Evolutionary conservation across 805 yeast species (phyloP), one percentile per base, ranked within the genome.

Genomic region (Wickerhamiella hasegawae): DNA sequence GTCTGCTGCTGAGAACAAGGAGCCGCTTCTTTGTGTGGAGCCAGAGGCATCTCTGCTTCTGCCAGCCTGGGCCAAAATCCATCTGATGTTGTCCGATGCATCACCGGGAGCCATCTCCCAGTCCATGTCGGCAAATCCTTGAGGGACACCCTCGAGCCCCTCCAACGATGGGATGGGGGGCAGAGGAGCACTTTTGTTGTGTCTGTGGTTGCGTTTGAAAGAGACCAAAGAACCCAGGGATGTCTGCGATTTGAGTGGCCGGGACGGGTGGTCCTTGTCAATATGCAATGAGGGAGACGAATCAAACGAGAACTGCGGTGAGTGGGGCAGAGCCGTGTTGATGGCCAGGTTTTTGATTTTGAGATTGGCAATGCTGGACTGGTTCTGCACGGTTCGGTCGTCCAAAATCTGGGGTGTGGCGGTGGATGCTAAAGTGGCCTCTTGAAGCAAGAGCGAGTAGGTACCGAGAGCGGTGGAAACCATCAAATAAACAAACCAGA

Each of bases 1-100:
- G 34, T 48, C 51, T 1, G 52, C 37, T 2, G 49, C 51, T 1
- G 47, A 48, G 33, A 48, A 48, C 1, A 45, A 14, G 4, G 28
- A 17, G 10, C 45, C 45, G 9, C 48, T 44, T 5, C 42, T 34
- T 14, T 45, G 45, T 3, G 49, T 42, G 3, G 52, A 48, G 4
- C 45, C 49, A 0, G 51, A 46, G 2, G 39, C 47, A 2, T 45
- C 39, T 11, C 52, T 34, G 33, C 44, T 39, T 25, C 40, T 45
- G 14, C 40, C 39, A n/a, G 36, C 31, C 20, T 33, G 32, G 14
- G 23, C 29, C 18, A 27, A 15, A 8, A 33, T 32, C 33, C 36
- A 37, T 9, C 25, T 12, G 28, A 32, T 19, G 18, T 30, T 18
- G 24, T 26, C 32, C n/a, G 20, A 19, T 9, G 31, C 29, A 10